phyloP scores from a whole-genome alignment of 139 green algal genomes.

The Closterium sp. region DNA sequence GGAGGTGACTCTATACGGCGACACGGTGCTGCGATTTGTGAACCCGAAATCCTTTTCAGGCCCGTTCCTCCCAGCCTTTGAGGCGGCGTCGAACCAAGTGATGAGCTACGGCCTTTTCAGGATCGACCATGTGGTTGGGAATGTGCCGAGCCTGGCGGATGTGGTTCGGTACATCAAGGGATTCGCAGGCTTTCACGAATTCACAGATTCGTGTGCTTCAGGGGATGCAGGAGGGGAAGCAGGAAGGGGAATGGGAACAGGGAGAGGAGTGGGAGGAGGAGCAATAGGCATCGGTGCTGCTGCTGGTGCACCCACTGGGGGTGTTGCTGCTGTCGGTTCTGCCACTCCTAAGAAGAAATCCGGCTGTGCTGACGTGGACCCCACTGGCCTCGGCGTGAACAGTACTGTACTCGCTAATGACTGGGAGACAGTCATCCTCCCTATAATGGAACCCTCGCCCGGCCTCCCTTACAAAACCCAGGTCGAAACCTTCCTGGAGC shows the following conservation, averaged over 20 bases:
- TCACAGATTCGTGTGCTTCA: constrained; percentile 81
- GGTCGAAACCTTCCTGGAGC: constrained; percentile 93
- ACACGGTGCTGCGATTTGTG: constrained; percentile 87
- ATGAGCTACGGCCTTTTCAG: constrained; percentile 73
- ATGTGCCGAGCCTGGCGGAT: constrained; percentile 73
- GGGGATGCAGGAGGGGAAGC: constrained; percentile 55
- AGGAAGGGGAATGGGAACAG: not conserved
- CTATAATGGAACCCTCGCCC: constrained; percentile 91
- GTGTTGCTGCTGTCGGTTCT: not conserved
- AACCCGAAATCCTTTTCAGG: constrained; percentile 26
- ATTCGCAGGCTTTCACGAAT: constrained; percentile 90
- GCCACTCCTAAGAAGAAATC: not conserved
- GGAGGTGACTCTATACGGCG: constrained; percentile 90
- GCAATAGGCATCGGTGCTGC: not conserved
- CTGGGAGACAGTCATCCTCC: constrained; percentile 92
- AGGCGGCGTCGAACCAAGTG: constrained; percentile 40
- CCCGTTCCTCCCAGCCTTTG: constrained; percentile 75
- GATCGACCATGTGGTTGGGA: constrained; percentile 96
- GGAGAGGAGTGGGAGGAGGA: not conserved
- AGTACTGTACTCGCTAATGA: constrained; percentile 80
- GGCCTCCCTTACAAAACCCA: constrained; percentile 31
- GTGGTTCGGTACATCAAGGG: constrained; percentile 77
- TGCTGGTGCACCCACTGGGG: not conserved
- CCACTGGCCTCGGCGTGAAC: not conserved
- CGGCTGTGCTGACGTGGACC: not conserved